Percentiles rank a stretch among this genome's conserved stretches.
These are phyloP conservation scores for Talaromyces albobiverticillius DNA, from an alignment of 2,329 filamentous ascomycete species.

Conservation along the genomic window DNA sequence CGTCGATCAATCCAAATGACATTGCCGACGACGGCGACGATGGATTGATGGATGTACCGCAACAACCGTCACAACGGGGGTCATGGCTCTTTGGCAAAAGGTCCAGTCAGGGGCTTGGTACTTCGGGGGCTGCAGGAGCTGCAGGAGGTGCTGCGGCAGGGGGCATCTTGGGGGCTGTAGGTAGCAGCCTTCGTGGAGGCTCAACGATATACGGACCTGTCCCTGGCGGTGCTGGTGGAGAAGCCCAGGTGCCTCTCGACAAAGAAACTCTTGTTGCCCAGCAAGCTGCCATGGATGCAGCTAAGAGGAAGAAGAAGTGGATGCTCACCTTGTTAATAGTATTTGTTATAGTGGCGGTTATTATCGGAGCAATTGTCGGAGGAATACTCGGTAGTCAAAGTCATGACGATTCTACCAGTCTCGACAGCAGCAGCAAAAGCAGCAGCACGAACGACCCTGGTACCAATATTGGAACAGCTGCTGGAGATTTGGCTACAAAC, in stretches of 20 bases:
- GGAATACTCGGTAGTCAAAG: conserved; percentile 62
- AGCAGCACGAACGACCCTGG: conserved; percentile 21
- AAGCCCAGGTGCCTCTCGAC: conserved; percentile 40
- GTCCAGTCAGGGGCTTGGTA: conserved; percentile 27
- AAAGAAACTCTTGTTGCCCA: conserved; percentile 65
- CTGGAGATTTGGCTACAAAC: conserved; percentile 59
- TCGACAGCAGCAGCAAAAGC: too few species aligned
- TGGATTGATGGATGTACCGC: conserved; percentile 59
- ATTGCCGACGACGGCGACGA: conserved; percentile 89
- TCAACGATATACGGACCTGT: conserved; percentile 59
- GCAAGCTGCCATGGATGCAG: conserved; percentile 49
- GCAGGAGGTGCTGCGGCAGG: conserved; percentile 41
- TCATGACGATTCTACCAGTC: conserved; percentile 28
- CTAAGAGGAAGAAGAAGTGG: conserved; percentile 66
- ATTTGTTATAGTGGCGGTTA: conserved; percentile 59
- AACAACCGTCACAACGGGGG: conserved; percentile 39
- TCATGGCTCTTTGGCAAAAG: conserved; percentile 55
- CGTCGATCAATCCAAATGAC: conserved; percentile 68
- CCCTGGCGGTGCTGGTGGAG: conserved; percentile 27
- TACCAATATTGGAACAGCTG: conserved; percentile 53
- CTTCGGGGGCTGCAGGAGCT: conserved; percentile 37
- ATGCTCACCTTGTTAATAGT: conserved; percentile 52
- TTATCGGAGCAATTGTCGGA: conserved; percentile 71
- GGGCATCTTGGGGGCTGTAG: conserved; percentile 32
- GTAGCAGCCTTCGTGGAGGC: conserved; percentile 36